Evolutionary conservation across 331 rosid genomes (phyloP), one percentile per base, ranked within the genome.

Genomic region (Quercus lobata): DNA sequence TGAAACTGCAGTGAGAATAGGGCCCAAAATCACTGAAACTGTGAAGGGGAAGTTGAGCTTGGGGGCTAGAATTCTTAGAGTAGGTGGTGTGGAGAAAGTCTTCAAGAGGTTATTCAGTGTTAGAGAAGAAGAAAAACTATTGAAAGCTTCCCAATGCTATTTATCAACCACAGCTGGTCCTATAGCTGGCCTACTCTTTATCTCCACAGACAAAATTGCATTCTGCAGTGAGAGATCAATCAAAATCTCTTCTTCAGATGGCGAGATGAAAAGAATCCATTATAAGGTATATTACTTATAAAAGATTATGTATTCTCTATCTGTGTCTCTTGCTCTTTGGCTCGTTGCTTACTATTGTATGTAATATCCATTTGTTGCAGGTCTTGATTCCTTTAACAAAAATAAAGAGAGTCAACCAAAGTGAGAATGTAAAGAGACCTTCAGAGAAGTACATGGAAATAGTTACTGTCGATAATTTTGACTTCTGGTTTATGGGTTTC

Each of bases 81-180:
- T 81, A 6, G 97, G 97, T 24, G 97, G 99, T 46, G 73, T 86
- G 62, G 80, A 87, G 57, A 90, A 91, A 74, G 78, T 89, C 44
- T 90, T 87, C 46, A 84, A 73, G 83, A 83, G 90, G 32, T 74
- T 81, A 8, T 93, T 95, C 57, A 88, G 62, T 30, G 83, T 80
- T 14, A 70, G 25, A 56, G 89, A 90, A 62, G 92, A 76, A 69
- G 98, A 95, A 81, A 91, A 78, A 80, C 77, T 95, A 25, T 69
- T 87, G 87, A 95, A 91, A 77, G 95, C 82, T 46, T 89, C 85
- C 0, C 91, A 89, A 2, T 95, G 98, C 79, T 86, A 84, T 83
- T 76, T 93, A 19, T 93, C 96, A 19, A 93, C 98, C 69, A 88
- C 98, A 77, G 89, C 88, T 0, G 98, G 96, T 55, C 97, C 98